These are phyloP conservation scores for Linnemannia elongata DNA, from an alignment of 192 early-diverging fungal species.

Conservation along the genomic window DNA sequence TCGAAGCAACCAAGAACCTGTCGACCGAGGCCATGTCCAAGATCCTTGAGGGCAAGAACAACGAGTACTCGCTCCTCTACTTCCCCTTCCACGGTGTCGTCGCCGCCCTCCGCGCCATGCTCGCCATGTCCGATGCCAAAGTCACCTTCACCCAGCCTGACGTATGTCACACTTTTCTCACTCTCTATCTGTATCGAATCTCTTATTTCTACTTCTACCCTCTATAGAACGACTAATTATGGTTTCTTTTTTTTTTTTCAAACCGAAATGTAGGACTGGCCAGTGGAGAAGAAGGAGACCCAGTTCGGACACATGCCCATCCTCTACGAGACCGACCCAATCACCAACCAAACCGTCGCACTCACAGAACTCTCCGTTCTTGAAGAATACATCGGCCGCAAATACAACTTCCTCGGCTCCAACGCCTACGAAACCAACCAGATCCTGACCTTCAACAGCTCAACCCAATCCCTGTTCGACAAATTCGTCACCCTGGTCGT, in stretches of 20 bases:
- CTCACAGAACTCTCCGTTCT: slow-evolving; percentile 58
- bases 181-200: background rate
- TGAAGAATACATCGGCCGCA: slow-evolving; percentile 57
- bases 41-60: slow-evolving; percentile 19
- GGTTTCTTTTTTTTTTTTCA: background rate
- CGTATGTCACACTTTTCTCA: background rate
- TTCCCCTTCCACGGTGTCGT: slow-evolving; percentile 40
- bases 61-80: slow-evolving; percentile 37
- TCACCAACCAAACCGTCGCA: slow-evolving; percentile 34
- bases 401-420: slow-evolving; percentile 34
- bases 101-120: slow-evolving; percentile 35
- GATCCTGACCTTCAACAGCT: slow-evolving; percentile 18
- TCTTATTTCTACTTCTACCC: too few relatives aligned
- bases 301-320: slow-evolving; percentile 64
- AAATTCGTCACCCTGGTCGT: slow-evolving; percentile 18
- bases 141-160: slow-evolving; percentile 23
- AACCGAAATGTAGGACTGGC: slow-evolving; percentile 40
- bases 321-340: slow-evolving; percentile 25
- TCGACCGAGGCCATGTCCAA: slow-evolving; percentile 31
- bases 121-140: slow-evolving; percentile 31
- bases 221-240: background rate
- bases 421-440: slow-evolving; percentile 50
- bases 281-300: slow-evolving; percentile 44
- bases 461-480: slow-evolving; percentile 45
- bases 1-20: slow-evolving; percentile 26